Percentiles rank a stretch among this genome's conserved stretches.
Conservation (phyloP, 768 basidiomycete genomes). For the Mycena olivaceomarginata region DNA sequence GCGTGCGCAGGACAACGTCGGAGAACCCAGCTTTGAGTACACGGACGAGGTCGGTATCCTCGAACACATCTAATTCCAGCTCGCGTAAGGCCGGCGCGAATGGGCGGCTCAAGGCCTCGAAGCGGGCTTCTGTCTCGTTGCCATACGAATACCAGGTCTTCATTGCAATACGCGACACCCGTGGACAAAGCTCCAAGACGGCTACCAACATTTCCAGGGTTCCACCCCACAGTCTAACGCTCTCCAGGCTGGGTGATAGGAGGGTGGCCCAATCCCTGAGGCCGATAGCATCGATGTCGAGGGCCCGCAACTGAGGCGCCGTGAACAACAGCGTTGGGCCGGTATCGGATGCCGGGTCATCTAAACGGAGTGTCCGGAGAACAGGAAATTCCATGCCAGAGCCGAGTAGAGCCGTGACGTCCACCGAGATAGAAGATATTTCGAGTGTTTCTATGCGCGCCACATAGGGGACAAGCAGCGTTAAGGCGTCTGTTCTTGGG, state of each 20-base stretch:
- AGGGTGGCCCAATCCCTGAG: not conserved
- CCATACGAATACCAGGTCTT: not conserved
- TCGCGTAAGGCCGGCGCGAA: constrained; percentile 20
- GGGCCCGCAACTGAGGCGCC: constrained; percentile 1
- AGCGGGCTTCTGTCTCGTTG: not conserved
- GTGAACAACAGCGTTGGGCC: not conserved
- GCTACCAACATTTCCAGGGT: not conserved
- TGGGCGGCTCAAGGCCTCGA: not conserved
- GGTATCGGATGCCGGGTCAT: rapidly evolving
- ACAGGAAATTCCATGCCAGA: constrained; percentile 5
- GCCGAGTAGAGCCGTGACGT: not conserved
- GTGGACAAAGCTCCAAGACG: not conserved
- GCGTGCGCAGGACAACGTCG: not conserved
- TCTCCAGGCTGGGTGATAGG: not conserved
- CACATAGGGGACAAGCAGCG: not conserved
- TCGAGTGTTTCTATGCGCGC: constrained; percentile 23
- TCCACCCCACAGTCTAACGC: not conserved
- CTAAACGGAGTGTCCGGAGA: not conserved
- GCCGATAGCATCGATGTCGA: not conserved
- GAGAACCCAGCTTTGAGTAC: constrained; percentile 9
- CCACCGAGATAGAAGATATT: rapidly evolving
- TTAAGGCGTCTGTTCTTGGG: not conserved
- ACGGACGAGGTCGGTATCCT: not conserved
- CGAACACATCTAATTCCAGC: not conserved
- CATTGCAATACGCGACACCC: not conserved